Conservation (phyloP, 441 rosid genomes). For the Populus trichocarpa region DNA sequence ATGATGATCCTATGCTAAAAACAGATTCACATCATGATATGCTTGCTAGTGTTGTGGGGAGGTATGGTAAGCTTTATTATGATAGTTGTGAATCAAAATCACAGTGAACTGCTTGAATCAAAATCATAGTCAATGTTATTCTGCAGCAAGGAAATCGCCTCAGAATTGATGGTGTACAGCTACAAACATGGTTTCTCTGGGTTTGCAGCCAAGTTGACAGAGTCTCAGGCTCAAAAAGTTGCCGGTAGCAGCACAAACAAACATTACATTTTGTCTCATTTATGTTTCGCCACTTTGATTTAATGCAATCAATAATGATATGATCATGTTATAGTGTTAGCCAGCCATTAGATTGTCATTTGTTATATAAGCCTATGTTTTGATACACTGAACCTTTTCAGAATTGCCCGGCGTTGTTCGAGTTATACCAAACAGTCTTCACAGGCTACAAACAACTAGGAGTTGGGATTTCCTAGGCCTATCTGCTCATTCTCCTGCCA, state of each 20-base stretch:
- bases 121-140: conserved; percentile 14
- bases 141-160: conserved; percentile 56
- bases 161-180: conserved; percentile 54
- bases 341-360: not conserved
- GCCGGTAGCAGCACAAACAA: conserved; percentile 30
- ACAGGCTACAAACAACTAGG: conserved; percentile 57
- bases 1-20: conserved; percentile 22
- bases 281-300: not conserved
- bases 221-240: conserved; percentile 50
- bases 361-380: not conserved
- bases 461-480: conserved; percentile 66
- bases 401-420: conserved; percentile 56
- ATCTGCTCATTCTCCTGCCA: conserved; percentile 32
- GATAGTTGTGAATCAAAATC: not conserved
- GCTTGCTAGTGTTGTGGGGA: conserved; percentile 41
- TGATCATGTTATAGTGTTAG: not conserved
- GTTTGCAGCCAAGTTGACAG: conserved; percentile 61
- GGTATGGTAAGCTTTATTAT: conserved; percentile 20
- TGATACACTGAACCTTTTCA: conserved; percentile 8
- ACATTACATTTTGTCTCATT: not conserved
- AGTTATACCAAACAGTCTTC: conserved; percentile 42
- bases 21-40: conserved; percentile 40
- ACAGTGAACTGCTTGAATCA: not conserved
- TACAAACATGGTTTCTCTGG: conserved; percentile 75
- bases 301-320: not conserved